Conservation (phyloP, 2,329 filamentous ascomycete species). For the Talaromyces atroroseus region DNA sequence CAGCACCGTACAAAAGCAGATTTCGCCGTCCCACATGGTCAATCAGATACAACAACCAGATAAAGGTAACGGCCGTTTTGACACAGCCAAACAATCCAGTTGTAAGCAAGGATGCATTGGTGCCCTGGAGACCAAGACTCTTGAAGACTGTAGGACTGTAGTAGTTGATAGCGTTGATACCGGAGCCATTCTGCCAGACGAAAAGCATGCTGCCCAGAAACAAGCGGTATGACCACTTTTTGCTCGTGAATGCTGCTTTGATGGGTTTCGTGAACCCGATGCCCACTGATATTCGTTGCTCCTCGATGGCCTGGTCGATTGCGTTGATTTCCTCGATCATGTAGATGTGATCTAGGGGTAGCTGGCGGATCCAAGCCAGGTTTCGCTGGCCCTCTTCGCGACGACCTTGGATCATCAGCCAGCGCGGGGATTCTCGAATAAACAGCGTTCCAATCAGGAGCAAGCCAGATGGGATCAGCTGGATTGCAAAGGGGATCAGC, state of each 20-base stretch:
- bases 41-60: slow-evolving; percentile 66
- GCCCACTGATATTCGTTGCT: not conserved
- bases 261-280: slow-evolving; percentile 13
- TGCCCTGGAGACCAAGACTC: slow-evolving; percentile 57
- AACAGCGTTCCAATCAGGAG: slow-evolving; percentile 54
- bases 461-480: slow-evolving; percentile 24
- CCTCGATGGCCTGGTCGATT: not conserved
- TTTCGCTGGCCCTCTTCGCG: slow-evolving; percentile 60
- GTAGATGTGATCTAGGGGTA: slow-evolving; percentile 49
- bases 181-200: slow-evolving; percentile 18
- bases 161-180: slow-evolving; percentile 9
- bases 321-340: slow-evolving; percentile 62
- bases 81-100: slow-evolving; percentile 74
- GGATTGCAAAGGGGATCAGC: slow-evolving; percentile 1
- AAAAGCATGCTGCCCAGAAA: slow-evolving; percentile 70
- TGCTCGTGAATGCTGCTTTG: slow-evolving; percentile 44
- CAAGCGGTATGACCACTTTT: slow-evolving; percentile 63
- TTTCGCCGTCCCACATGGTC: slow-evolving; percentile 59
- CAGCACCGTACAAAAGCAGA: slow-evolving; percentile 60
- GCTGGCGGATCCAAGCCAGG: slow-evolving; percentile 43
- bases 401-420: slow-evolving; percentile 62
- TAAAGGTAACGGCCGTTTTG: slow-evolving; percentile 62
- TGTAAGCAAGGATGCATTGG: slow-evolving; percentile 54
- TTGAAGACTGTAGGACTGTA: slow-evolving; percentile 59
- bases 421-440: slow-evolving; percentile 61